These are phyloP conservation scores for Colletotrichum sp. DNA, from an alignment of 2,329 filamentous ascomycete species.

Conservation along the genomic window DNA sequence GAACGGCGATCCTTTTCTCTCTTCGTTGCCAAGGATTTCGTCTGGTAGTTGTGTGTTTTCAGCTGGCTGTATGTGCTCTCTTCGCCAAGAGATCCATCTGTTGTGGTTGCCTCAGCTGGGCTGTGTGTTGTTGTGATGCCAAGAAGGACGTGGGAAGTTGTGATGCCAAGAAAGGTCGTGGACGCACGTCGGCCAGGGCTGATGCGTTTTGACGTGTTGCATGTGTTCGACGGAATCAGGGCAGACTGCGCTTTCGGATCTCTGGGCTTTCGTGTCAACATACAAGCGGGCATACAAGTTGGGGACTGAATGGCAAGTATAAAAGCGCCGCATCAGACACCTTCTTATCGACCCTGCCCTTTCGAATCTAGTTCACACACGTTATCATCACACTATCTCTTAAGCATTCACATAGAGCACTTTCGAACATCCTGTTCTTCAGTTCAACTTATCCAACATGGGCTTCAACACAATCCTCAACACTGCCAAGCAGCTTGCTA, in stretches of 20 bases:
- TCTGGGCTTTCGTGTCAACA: neutral
- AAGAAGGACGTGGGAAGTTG: neutral
- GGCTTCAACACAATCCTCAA: conserved; percentile 27
- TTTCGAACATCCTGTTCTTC: neutral
- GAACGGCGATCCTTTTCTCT: neutral
- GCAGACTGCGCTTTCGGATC: neutral
- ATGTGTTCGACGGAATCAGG: neutral
- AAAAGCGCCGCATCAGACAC: neutral
- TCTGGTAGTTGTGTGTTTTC: neutral
- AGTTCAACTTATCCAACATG: conserved; percentile 19
- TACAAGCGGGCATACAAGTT: neutral
- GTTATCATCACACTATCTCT: neutral
- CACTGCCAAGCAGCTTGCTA: conserved; percentile 25
- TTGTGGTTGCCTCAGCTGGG: neutral
- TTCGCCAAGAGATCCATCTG: neutral
- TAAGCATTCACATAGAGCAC: neutral
- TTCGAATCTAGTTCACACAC: neutral
- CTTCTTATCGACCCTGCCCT: neutral
- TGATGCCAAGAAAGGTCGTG: neutral
- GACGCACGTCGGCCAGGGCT: neutral
- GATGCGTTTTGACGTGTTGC: neutral
- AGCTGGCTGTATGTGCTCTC: neutral
- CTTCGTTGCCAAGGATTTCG: neutral
- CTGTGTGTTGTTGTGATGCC: neutral
- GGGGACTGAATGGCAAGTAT: neutral